Percentiles rank a stretch among this genome's conserved stretches.
Conservation (phyloP, 148 eudicot genomes). For the Rhododendron ovatum region DNA sequence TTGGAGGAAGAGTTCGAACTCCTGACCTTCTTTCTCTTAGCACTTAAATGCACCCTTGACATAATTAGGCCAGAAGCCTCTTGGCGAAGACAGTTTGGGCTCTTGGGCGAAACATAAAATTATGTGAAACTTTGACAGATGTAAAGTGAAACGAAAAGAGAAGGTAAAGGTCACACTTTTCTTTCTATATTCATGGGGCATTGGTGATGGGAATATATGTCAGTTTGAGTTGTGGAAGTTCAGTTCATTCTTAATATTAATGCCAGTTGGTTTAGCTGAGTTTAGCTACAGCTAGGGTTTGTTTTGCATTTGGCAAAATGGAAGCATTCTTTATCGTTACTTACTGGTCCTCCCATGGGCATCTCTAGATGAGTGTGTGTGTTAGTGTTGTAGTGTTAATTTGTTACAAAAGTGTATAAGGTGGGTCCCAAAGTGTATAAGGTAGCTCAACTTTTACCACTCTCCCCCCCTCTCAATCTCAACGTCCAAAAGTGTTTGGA, state of each 20-base stretch:
- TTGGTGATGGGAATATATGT: not conserved
- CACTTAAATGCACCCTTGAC: not conserved
- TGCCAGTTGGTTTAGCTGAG: not conserved
- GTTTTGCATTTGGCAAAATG: not conserved
- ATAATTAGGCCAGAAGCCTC: not conserved
- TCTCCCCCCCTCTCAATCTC: too few species aligned
- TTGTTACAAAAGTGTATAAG: too few species aligned
- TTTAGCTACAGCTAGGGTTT: not conserved
- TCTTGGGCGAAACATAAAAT: not conserved
- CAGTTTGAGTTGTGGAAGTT: not conserved
- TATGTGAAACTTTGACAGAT: constrained; percentile 6
- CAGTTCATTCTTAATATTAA: not conserved
- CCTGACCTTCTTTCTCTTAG: too few species aligned
- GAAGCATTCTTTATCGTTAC: not conserved
- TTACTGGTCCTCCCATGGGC: not conserved
- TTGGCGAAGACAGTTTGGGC: not conserved
- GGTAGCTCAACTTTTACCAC: too few species aligned
- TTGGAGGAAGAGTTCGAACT: too few species aligned
- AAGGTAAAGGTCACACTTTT: constrained; percentile 23
- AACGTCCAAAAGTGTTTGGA: too few species aligned
- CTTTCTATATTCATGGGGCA: not conserved
- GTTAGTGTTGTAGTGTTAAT: too few species aligned
- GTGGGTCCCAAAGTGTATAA: too few species aligned
- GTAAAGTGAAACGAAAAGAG: constrained; percentile 8
- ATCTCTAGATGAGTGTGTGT: too few species aligned